Conservation (phyloP, 2,329 filamentous ascomycete genomes). For the Pyrenophora seminiperda region DNA sequence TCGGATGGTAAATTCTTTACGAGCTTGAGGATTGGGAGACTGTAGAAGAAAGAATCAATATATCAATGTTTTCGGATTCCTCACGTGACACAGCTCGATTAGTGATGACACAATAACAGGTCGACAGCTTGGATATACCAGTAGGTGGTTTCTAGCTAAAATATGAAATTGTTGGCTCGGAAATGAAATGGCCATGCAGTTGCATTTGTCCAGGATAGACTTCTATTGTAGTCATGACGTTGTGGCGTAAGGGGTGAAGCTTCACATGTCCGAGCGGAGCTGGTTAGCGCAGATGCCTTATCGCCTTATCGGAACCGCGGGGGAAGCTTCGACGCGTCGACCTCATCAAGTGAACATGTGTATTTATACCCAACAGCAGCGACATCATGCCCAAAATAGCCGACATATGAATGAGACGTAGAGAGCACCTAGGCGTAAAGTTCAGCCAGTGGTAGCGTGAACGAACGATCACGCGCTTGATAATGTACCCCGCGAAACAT, state of each 20-base stretch:
- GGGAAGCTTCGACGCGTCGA: slow-evolving; percentile 10
- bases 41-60: no score
- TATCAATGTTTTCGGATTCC: no score
- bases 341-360: background rate
- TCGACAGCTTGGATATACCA: no score
- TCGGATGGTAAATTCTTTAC: slow-evolving; percentile 36
- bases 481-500: slow-evolving; percentile 31
- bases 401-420: background rate
- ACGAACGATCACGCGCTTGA: slow-evolving; percentile 28
- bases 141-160: no score
- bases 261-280: background rate
- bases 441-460: slow-evolving; percentile 14
- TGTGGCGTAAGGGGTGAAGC: no score
- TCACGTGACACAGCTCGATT: no score
- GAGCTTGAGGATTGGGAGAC: background rate
- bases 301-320: slow-evolving; percentile 25
- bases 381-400: background rate
- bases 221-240: no score
- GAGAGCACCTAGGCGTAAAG: background rate
- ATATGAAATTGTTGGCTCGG: no score
- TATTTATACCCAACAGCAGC: background rate
- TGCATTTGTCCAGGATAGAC: no score
- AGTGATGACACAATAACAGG: no score
- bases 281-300: slow-evolving; percentile 20
- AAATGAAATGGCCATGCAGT: no score